Base-by-base conservation (phyloP, 2,329 filamentous ascomycete genomes). In the Colletotrichum horii region DNA sequence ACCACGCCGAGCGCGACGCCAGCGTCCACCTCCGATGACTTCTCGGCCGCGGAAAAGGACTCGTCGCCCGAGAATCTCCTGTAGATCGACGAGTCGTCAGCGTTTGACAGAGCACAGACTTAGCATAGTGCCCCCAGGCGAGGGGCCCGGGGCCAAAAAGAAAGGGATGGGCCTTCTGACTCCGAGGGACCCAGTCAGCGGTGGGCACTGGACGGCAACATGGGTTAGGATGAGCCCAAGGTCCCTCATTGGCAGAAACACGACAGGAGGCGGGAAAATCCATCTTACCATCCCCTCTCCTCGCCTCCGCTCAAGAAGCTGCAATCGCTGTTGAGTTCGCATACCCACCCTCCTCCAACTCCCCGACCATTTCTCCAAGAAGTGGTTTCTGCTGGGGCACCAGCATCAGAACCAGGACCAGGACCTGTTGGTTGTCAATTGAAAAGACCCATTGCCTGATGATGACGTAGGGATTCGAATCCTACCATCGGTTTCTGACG, bases 211-310 rank as follows among this genome's bases (percentile, higher is more conserved):
- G 36, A 58, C 36, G n/a, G 36, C 70, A 68, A 64, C 64, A 73
- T 64, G 70, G 64, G 70, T 68, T 19, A 34, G 30, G 58, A 34
- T 36, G 32, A 64, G 38, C 43, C 68, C 36, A 30, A 61, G 61
- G 52, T 60, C 69, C 38, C 67, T 48, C 58, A 76, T 76, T 67
- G 61, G 73, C 30, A 61, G 36, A 32, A 69, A 38, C 36, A 22
- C 52, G 61, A 68, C 58, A 64, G 65, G 66, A 61, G 60, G 70
- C 65, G 70, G 65, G 65, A 52, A 73, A 69, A 34, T 76, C 58
- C 60, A 74, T 88, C 90, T 83, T 81, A 97, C 96, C 96, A 98
- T 82, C 96, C 96, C 86, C 96, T 90, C 85, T 98, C 96, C 80
- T 94, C 93, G 9, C 96, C 96, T 70, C 90, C 90, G 70, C 89